Conservation (phyloP, 164 flowering plant species). For the Liriodendron chinense region DNA sequence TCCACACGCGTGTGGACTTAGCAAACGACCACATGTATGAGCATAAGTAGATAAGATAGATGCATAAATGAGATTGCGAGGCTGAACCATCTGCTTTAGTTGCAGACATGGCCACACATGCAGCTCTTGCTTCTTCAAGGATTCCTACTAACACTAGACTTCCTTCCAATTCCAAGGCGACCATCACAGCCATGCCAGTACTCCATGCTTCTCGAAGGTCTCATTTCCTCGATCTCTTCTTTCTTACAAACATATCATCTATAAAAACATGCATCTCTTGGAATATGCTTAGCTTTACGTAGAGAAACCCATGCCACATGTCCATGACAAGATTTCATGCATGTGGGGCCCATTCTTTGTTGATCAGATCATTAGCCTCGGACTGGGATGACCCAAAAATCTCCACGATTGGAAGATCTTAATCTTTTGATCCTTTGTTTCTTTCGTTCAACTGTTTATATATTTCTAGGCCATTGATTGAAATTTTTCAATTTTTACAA, state of each 20-base stretch:
- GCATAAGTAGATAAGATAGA: neutral
- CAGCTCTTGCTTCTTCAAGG: slow-evolving; percentile 90
- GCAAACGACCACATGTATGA: neutral
- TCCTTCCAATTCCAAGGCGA: slow-evolving; percentile 58
- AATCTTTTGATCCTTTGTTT: neutral
- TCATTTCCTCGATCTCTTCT: slow-evolving; percentile 8
- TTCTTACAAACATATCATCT: neutral
- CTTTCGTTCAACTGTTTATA: too few relatives aligned
- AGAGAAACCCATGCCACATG: neutral
- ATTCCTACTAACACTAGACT: slow-evolving; percentile 61
- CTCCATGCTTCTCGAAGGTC: slow-evolving; percentile 77
- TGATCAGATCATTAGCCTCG: neutral
- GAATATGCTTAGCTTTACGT: neutral
- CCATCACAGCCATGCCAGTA: slow-evolving; percentile 41
- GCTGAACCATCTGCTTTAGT: slow-evolving; percentile 20
- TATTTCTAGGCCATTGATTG: too few relatives aligned
- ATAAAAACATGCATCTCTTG: neutral
- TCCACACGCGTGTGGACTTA: neutral
- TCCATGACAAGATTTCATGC: too few relatives aligned
- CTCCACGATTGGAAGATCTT: neutral
- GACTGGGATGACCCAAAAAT: neutral
- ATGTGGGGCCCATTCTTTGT: neutral
- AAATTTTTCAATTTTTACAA: too few relatives aligned
- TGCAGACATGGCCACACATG: slow-evolving; percentile 89
- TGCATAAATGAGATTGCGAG: neutral